These are phyloP conservation scores for Laguncularia racemosa DNA, from an alignment of 345 rosid genomes.

Conservation along the genomic window DNA sequence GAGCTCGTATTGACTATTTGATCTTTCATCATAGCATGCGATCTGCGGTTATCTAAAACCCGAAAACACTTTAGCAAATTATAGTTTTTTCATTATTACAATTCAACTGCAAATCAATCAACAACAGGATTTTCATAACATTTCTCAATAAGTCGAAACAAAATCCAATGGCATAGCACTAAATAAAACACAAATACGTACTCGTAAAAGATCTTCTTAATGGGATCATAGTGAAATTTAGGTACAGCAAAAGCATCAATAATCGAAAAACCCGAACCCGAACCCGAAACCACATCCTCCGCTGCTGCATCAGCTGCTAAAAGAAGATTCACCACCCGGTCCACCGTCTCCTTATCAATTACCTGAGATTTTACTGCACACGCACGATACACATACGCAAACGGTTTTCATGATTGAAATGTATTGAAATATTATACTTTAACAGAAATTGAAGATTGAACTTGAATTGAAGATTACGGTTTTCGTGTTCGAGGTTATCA, in stretches of 20 bases:
- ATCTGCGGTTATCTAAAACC: too few species aligned
- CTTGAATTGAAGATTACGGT: constrained; percentile 15
- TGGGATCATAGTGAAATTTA: constrained; percentile 60
- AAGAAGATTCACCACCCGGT: constrained; percentile 40
- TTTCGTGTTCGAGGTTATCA: constrained; percentile 57
- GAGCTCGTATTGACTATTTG: too few species aligned
- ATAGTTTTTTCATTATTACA: too few species aligned
- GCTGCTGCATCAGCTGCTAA: constrained; percentile 60
- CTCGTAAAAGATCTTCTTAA: constrained; percentile 74
- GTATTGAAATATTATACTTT: background rate
- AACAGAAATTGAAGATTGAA: background rate
- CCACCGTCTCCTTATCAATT: constrained; percentile 57
- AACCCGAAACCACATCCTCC: constrained; percentile 30
- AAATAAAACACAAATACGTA: constrained; percentile 16
- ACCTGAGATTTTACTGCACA: constrained; percentile 53
- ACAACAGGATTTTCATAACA: too few species aligned
- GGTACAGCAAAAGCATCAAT: constrained; percentile 78
- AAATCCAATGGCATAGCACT: background rate
- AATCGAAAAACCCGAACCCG: constrained; percentile 48
- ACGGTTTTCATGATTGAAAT: background rate
- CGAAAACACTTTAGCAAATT: too few species aligned
- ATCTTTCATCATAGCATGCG: too few species aligned
- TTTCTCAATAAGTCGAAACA: background rate
- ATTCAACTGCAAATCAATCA: too few species aligned
- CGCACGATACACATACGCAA: background rate